These are phyloP conservation scores for Cladosporium colombiae DNA, from an alignment of 2,329 filamentous ascomycete genomes.

Conservation along the genomic window DNA sequence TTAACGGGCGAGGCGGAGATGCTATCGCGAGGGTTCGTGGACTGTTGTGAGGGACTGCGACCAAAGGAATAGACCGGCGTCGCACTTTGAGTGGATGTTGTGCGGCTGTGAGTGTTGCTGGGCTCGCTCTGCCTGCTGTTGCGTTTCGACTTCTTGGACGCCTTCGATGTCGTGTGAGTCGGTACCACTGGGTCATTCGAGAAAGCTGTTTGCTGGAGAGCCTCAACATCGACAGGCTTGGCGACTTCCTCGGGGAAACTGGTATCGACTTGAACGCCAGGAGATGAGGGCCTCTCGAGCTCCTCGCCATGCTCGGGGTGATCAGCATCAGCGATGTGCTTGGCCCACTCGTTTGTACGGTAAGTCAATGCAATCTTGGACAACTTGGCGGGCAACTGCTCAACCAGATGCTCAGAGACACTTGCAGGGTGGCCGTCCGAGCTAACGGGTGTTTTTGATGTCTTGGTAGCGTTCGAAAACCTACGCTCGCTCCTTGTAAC, in stretches of 20 bases:
- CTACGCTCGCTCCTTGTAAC: not conserved
- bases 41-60: conserved; percentile 21
- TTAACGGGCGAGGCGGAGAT: conserved; percentile 7
- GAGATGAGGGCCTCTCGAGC: conserved; percentile 35
- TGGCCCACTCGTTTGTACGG: conserved; percentile 94
- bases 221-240: conserved; percentile 24
- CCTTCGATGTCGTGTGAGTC: conserved; percentile 42
- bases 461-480: conserved; percentile 2
- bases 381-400: conserved; percentile 67
- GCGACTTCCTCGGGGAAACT: conserved; percentile 21
- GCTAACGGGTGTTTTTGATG: not conserved
- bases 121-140: conserved; percentile 17
- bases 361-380: conserved; percentile 80
- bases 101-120: conserved; percentile 5
- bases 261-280: conserved; percentile 40
- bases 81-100: conserved; percentile 15
- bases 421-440: conserved; percentile 14
- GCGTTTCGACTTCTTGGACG: conserved; percentile 22
- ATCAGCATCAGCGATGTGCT: conserved; percentile 79
- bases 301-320: conserved; percentile 64
- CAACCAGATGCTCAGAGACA: conserved; percentile 47
- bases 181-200: conserved; percentile 46
- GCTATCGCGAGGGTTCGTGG: conserved; percentile 23
- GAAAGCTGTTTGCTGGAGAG: conserved; percentile 19
- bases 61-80: conserved; percentile 27